These are phyloP conservation scores for Tylopilus sp. DNA, from an alignment of 1,284 basidiomycete genomes.

Conservation along the genomic window DNA sequence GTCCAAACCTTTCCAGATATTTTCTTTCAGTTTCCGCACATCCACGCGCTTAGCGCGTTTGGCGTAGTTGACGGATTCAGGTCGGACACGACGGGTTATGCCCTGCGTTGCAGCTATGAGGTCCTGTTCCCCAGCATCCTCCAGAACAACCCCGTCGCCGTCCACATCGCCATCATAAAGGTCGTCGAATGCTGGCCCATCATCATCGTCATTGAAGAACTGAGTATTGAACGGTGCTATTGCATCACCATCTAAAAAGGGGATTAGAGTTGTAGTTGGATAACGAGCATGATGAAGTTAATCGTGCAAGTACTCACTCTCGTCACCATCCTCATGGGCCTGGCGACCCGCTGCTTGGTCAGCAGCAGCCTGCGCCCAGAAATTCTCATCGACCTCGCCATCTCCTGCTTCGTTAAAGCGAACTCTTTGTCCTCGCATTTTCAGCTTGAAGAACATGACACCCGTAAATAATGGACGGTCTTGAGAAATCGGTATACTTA, in stretches of 20 bases:
- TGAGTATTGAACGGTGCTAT: conserved; percentile 92
- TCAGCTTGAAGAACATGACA: conserved; percentile 62
- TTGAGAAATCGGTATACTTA: conserved; percentile 50
- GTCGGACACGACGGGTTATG: conserved; percentile 82
- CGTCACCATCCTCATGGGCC: conserved; percentile 69
- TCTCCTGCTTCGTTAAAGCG: conserved; percentile 69
- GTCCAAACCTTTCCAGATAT: conserved; percentile 94
- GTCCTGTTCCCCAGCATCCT: conserved; percentile 85
- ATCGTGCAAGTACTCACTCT: conserved; percentile 57
- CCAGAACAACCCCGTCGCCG: conserved; percentile 55
- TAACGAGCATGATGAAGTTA: neutral
- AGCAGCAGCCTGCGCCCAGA: conserved; percentile 95
- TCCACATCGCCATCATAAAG: conserved; percentile 68
- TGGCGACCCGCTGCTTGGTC: conserved; percentile 74
- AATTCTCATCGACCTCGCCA: conserved; percentile 92
- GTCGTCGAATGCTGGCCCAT: conserved; percentile 83
- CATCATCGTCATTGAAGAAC: conserved; percentile 97
- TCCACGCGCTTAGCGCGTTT: conserved; percentile 98
- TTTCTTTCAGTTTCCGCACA: conserved; percentile 97
- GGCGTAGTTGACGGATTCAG: conserved; percentile 94
- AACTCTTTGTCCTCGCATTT: conserved; percentile 80
- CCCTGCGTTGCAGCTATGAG: conserved; percentile 86
- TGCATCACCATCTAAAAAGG: conserved; percentile 52
- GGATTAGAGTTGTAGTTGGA: conserved; percentile 12
- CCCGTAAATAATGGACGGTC: conserved; percentile 15